These are phyloP conservation scores for Angomonas desouzai DNA, from an alignment of 208 protist species.

Conservation along the genomic window DNA sequence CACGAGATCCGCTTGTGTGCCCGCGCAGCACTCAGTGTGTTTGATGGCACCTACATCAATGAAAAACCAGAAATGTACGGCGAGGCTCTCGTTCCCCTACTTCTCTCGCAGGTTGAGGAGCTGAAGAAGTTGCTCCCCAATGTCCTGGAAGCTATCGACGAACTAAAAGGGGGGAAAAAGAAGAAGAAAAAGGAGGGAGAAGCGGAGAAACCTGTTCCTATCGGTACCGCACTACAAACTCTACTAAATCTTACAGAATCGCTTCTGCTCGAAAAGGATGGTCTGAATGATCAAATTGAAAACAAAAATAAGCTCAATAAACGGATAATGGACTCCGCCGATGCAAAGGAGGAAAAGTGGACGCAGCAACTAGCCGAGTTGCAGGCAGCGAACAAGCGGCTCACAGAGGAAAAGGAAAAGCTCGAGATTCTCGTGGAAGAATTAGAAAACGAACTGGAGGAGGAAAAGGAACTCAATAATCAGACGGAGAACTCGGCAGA, in stretches of 20 bases:
- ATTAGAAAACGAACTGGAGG: conserved; percentile 13
- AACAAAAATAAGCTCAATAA: conserved; percentile 30
- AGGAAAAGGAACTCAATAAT: background rate
- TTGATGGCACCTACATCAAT: conserved; percentile 34
- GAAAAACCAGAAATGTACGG: conserved; percentile 28
- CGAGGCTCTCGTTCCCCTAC: conserved; percentile 36
- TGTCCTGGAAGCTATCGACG: conserved; percentile 14
- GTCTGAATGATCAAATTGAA: conserved; percentile 39
- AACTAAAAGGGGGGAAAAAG: conserved; percentile 14
- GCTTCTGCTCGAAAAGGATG: conserved; percentile 33
- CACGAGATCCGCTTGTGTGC: conserved; percentile 38
- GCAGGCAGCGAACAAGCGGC: conserved; percentile 11
- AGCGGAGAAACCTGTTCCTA: background rate
- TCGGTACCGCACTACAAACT: conserved; percentile 33
- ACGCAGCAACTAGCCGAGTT: conserved; percentile 4
- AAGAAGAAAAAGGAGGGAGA: background rate
- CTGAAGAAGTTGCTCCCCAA: conserved; percentile 29
- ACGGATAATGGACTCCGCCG: conserved; percentile 23
- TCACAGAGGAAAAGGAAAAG: conserved; percentile 2
- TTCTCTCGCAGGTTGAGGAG: conserved; percentile 41
- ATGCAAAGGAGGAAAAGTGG: conserved; percentile 20
- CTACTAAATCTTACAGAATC: conserved; percentile 32
- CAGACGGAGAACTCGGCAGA: conserved; percentile 7
- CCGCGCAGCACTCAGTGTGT: conserved; percentile 24
- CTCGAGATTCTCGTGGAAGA: background rate